Percentiles rank a stretch among this genome's conserved stretches.
These are phyloP conservation scores for Alternaria arbusti DNA, from an alignment of 2,329 filamentous ascomycete species.

Conservation along the genomic window DNA sequence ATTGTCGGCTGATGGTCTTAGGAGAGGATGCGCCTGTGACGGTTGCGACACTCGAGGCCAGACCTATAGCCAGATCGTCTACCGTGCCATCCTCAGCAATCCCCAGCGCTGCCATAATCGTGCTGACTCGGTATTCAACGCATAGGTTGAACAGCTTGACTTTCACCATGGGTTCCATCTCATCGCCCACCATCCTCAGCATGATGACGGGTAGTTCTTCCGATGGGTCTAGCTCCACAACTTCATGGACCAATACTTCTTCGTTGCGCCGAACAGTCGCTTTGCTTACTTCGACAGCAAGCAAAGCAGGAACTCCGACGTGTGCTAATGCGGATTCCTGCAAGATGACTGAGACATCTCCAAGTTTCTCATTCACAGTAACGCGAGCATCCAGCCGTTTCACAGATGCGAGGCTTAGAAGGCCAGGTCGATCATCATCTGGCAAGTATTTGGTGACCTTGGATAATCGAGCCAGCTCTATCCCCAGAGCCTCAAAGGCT, in stretches of 20 bases:
- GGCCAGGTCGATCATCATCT: slow-evolving; percentile 90
- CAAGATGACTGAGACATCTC: slow-evolving; percentile 56
- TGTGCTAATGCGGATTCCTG: slow-evolving; percentile 53
- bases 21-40: slow-evolving; percentile 70
- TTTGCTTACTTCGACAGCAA: slow-evolving; percentile 75
- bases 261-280: slow-evolving; percentile 69
- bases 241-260: slow-evolving; percentile 74
- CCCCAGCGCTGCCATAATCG: slow-evolving; percentile 78
- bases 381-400: slow-evolving; percentile 67
- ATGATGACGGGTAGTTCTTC: slow-evolving; percentile 73
- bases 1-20: slow-evolving; percentile 43
- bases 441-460: slow-evolving; percentile 93
- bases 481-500: slow-evolving; percentile 72
- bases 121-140: slow-evolving; percentile 87
- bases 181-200: slow-evolving; percentile 88
- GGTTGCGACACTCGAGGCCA: slow-evolving; percentile 81
- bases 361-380: slow-evolving; percentile 72
- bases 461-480: slow-evolving; percentile 81
- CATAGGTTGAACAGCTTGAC: slow-evolving; percentile 83
- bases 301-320: slow-evolving; percentile 81
- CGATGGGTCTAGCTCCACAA: slow-evolving; percentile 49
- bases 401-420: slow-evolving; percentile 76
- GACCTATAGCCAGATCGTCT: slow-evolving; percentile 75
- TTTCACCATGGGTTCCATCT: slow-evolving; percentile 90
- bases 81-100: slow-evolving; percentile 66